Percentiles rank a stretch among this genome's conserved stretches.
These are phyloP conservation scores for Chrysanthemum lavandulifolium DNA, from an alignment of 129 eudicot genomes.

Conservation along the genomic window DNA sequence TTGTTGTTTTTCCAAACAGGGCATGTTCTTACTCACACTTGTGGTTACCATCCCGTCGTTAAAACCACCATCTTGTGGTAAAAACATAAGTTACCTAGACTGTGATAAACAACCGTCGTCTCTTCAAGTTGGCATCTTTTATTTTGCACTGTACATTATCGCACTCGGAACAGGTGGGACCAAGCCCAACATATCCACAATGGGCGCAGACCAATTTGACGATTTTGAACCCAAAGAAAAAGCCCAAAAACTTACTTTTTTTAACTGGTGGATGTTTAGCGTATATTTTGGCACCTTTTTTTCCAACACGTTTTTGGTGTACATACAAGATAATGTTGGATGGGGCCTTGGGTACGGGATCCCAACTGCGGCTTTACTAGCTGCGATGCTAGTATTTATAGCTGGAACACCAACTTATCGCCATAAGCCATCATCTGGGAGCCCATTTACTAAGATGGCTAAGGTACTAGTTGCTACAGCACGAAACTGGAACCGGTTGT, in stretches of 20 bases:
- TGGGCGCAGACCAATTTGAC: constrained; percentile 89
- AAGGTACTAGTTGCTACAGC: constrained; percentile 61
- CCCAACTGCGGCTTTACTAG: constrained; percentile 57
- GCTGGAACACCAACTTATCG: constrained; percentile 66
- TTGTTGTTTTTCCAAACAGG: constrained; percentile 37
- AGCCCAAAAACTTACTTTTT: constrained; percentile 71
- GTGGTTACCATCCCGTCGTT: constrained; percentile 63
- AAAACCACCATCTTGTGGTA: constrained; percentile 57
- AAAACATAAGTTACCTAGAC: constrained; percentile 34
- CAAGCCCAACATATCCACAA: constrained; percentile 83
- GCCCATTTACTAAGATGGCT: constrained; percentile 74
- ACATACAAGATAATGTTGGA: constrained; percentile 82
- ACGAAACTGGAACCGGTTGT: constrained; percentile 46
- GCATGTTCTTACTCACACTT: constrained; percentile 67
- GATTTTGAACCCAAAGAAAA: constrained; percentile 71
- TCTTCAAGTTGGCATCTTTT: constrained; percentile 57
- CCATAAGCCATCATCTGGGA: constrained; percentile 62
- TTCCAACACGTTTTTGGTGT: constrained; percentile 66
- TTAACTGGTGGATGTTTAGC: constrained; percentile 94
- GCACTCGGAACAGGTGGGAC: constrained; percentile 90
- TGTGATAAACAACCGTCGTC: constrained; percentile 58
- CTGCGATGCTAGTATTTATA: constrained; percentile 51
- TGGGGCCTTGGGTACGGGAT: constrained; percentile 91
- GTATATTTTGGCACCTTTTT: constrained; percentile 68
- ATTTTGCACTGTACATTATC: constrained; percentile 60